These are phyloP conservation scores for Strobilomyces confusus DNA, from an alignment of 768 basidiomycete genomes.

Conservation along the genomic window DNA sequence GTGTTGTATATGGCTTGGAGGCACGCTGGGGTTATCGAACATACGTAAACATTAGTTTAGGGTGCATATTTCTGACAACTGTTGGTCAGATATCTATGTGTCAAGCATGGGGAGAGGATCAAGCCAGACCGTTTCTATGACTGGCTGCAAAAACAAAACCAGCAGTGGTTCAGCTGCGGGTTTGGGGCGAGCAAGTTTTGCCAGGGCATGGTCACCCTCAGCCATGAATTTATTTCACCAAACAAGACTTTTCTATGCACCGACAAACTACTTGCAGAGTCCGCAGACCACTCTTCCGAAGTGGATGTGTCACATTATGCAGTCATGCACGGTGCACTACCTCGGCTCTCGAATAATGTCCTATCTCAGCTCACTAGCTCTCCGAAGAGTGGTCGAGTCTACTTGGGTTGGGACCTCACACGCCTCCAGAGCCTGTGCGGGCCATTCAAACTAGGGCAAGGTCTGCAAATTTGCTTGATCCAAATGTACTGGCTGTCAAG, in stretches of 20 bases:
- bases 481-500: neutral
- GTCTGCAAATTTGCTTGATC: neutral
- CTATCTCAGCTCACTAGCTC: neutral
- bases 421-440: neutral
- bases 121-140: neutral
- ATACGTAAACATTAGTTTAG: neutral
- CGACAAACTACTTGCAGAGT: neutral
- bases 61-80: neutral
- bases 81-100: constrained; percentile 3
- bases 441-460: neutral
- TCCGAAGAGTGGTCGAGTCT: constrained; percentile 1
- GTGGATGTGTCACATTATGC: constrained; percentile 3
- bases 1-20: neutral
- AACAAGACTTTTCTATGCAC: constrained; percentile 1
- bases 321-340: neutral
- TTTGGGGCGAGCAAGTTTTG: constrained; percentile 4
- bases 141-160: neutral
- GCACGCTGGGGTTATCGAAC: neutral
- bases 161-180: neutral
- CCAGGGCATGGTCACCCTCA: constrained; percentile 3
- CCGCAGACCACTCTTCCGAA: constrained; percentile 1
- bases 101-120: neutral
- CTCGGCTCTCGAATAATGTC: neutral
- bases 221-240: constrained; percentile 1
- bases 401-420: constrained; percentile 1